phyloP scores from a whole-genome alignment of 345 rosid species.

The Arabis alpina region DNA sequence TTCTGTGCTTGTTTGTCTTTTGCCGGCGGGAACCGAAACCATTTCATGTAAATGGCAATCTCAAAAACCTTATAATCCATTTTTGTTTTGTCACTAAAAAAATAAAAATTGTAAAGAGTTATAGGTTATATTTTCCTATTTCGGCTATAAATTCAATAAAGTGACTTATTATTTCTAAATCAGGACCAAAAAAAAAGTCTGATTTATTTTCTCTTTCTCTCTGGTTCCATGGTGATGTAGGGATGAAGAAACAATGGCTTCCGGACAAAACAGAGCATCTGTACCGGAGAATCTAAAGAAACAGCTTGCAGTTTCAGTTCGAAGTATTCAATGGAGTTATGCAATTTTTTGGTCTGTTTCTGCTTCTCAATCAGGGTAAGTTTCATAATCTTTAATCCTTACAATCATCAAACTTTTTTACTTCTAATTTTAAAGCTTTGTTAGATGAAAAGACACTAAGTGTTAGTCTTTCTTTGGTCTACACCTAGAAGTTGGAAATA shows the following conservation, averaged over 20 bases:
- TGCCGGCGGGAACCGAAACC: constrained; percentile 19
- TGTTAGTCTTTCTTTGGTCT: too few relatives aligned
- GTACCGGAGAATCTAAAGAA: constrained; percentile 65
- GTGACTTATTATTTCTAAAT: constrained; percentile 8
- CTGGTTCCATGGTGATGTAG: constrained; percentile 30
- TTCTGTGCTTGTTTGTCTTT: constrained; percentile 22
- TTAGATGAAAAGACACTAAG: too few relatives aligned
- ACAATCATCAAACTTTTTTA: background rate
- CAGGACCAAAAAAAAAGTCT: background rate
- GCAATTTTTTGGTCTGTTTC: constrained; percentile 95
- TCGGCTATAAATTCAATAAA: constrained; percentile 4
- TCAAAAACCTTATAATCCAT: constrained; percentile 20
- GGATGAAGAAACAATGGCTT: constrained; percentile 42
- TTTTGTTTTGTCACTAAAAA: constrained; percentile 9
- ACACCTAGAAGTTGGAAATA: background rate
- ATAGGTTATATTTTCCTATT: background rate
- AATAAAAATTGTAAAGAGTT: background rate
- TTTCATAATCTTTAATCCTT: constrained; percentile 14
- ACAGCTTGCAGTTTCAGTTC: constrained; percentile 83
- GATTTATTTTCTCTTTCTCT: constrained; percentile 4
- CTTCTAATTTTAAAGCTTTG: background rate
- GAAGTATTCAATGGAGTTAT: constrained; percentile 91
- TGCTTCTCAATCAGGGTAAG: constrained; percentile 70
- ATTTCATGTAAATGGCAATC: constrained; percentile 30
- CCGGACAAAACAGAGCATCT: constrained; percentile 21